Evolutionary conservation across 345 rosid genomes (phyloP).

Genomic region (Salix brachista): DNA sequence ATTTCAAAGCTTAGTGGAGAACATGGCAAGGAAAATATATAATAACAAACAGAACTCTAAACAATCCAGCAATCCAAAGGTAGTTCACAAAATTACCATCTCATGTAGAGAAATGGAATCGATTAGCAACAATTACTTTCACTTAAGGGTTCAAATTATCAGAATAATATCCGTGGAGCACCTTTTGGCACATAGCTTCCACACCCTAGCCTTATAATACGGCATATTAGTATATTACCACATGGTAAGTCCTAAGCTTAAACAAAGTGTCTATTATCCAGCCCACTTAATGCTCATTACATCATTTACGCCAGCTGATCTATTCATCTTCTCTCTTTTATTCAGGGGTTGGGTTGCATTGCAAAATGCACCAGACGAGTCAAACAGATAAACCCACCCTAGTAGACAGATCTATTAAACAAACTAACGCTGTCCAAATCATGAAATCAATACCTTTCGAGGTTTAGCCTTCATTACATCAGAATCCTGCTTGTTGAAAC

Average conservation of each 20-base stretch:
- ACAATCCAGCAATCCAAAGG: background rate
- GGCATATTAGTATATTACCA: background rate
- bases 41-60: background rate
- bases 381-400: background rate
- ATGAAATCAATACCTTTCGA: slow-evolving; percentile 67
- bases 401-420: background rate
- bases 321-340: background rate
- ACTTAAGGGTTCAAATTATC: background rate
- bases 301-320: background rate
- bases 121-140: background rate
- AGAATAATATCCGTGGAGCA: background rate
- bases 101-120: background rate
- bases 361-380: background rate
- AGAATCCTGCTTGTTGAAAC: slow-evolving; percentile 92
- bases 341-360: background rate
- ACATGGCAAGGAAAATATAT: background rate
- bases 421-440: background rate
- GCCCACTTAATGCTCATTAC: background rate
- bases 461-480: slow-evolving; percentile 98
- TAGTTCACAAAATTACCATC: background rate
- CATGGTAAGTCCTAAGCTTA: background rate
- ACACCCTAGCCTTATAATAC: background rate
- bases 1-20: background rate
- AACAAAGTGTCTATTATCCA: background rate
- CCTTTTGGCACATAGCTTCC: background rate